Evolutionary conservation across 148 eudicot species (phyloP).

Genomic region (Rhododendron kiyosumense): DNA sequence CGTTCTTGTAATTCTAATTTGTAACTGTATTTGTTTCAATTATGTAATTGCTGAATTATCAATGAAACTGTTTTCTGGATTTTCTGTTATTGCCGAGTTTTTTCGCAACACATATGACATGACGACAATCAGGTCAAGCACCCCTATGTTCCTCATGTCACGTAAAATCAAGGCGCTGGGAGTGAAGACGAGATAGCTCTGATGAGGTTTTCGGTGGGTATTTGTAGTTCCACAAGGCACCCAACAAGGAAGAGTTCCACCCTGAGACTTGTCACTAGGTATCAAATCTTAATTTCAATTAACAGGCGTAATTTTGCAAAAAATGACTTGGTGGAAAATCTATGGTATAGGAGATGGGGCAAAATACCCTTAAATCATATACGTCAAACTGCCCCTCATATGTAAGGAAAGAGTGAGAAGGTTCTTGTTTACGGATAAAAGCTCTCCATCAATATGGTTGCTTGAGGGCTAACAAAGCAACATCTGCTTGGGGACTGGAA

Average conservation of each 20-base stretch:
- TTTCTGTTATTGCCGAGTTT: too few relatives aligned
- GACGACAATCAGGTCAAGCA: constrained; percentile 87
- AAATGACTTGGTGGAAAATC: neutral
- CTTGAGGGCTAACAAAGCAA: too few relatives aligned
- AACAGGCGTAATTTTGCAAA: neutral
- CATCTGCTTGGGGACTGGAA: too few relatives aligned
- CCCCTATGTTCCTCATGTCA: constrained; percentile 96
- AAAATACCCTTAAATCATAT: neutral
- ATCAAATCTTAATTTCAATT: neutral
- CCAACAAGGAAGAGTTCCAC: constrained; percentile 86
- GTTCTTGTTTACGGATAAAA: too few relatives aligned
- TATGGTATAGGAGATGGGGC: neutral
- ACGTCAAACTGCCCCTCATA: too few relatives aligned
- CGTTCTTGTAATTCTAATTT: too few relatives aligned
- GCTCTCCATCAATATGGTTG: too few relatives aligned
- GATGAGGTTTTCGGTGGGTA: constrained; percentile 94
- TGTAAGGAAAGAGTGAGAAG: too few relatives aligned
- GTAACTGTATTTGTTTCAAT: too few relatives aligned
- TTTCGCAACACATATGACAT: too few relatives aligned
- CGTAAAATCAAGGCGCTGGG: constrained; percentile 93
- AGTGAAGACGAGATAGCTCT: constrained; percentile 91
- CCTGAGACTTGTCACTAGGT: constrained; percentile 88
- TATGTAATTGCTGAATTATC: too few relatives aligned
- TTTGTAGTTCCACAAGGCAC: constrained; percentile 91
- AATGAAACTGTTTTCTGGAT: too few relatives aligned